Conservation (phyloP, 495 filamentous ascomycete genomes). For the Achaetomiella virescens region DNA sequence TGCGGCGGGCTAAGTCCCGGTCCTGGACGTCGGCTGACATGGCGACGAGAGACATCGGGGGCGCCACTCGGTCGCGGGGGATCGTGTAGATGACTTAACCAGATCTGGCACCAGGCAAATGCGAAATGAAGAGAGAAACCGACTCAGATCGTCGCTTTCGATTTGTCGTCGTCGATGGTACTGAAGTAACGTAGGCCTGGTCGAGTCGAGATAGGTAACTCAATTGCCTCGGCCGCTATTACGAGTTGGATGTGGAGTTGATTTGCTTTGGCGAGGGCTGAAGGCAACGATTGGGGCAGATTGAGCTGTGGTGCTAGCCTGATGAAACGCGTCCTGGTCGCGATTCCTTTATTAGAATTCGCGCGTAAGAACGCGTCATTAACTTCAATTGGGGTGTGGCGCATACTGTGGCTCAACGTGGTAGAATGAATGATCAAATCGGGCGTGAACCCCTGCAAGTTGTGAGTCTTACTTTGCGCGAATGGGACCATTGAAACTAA, state of each 20-base stretch:
- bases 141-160: background rate
- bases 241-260: slow-evolving; percentile 5
- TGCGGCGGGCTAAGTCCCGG: slow-evolving; percentile 24
- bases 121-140: background rate
- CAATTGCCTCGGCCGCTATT: background rate
- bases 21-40: slow-evolving; percentile 35
- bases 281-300: slow-evolving; percentile 15
- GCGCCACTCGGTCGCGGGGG: background rate
- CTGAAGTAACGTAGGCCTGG: background rate
- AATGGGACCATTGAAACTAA: too few relatives aligned
- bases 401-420: background rate
- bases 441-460: background rate
- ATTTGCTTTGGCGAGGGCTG: slow-evolving; percentile 8
- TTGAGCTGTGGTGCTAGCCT: background rate
- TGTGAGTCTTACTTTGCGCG: background rate
- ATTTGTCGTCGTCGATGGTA: background rate
- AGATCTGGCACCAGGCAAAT: background rate
- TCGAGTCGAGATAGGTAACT: background rate
- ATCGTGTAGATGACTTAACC: background rate
- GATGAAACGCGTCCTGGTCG: slow-evolving; percentile 13
- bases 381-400: slow-evolving; percentile 1
- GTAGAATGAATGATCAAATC: background rate
- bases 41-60: slow-evolving; percentile 33
- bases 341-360: slow-evolving; percentile 9
- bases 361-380: slow-evolving; percentile 6